These are phyloP conservation scores for Stephania japonica DNA, from an alignment of 164 flowering plant genomes.

Conservation along the genomic window DNA sequence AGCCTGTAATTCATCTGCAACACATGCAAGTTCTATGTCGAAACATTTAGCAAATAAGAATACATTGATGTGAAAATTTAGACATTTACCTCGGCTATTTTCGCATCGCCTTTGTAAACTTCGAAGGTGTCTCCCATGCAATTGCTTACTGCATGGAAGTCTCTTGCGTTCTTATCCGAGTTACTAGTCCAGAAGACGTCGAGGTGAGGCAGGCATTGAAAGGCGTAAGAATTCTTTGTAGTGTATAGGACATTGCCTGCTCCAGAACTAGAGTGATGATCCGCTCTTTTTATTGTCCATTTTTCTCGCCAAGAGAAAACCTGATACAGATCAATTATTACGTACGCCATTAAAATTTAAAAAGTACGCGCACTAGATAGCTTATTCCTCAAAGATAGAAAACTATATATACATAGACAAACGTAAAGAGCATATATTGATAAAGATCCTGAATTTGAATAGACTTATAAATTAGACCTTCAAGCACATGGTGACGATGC, in stretches of 20 bases:
- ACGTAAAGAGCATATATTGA: too few species aligned
- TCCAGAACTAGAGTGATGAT: neutral
- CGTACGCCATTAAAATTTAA: too few species aligned
- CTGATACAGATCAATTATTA: neutral
- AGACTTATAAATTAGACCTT: neutral
- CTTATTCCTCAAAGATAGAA: too few species aligned
- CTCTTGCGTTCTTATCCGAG: neutral
- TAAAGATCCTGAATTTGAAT: too few species aligned
- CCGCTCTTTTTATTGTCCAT: neutral
- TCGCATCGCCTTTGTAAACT: neutral
- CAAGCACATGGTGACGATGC: neutral
- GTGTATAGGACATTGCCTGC: neutral
- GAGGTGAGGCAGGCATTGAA: neutral
- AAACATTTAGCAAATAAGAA: neutral
- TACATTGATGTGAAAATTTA: too few species aligned
- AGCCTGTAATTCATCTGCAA: neutral
- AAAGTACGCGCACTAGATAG: too few species aligned
- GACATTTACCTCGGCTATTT: neutral
- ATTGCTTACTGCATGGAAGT: neutral
- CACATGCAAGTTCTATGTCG: neutral
- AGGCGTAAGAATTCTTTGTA: neutral
- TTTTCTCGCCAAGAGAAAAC: neutral
- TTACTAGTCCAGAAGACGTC: neutral
- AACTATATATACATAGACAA: too few species aligned
- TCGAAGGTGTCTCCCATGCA: neutral